Evolutionary conservation across 2,329 filamentous ascomycete genomes (phyloP).

Genomic region (Hypomyces rosellus): DNA sequence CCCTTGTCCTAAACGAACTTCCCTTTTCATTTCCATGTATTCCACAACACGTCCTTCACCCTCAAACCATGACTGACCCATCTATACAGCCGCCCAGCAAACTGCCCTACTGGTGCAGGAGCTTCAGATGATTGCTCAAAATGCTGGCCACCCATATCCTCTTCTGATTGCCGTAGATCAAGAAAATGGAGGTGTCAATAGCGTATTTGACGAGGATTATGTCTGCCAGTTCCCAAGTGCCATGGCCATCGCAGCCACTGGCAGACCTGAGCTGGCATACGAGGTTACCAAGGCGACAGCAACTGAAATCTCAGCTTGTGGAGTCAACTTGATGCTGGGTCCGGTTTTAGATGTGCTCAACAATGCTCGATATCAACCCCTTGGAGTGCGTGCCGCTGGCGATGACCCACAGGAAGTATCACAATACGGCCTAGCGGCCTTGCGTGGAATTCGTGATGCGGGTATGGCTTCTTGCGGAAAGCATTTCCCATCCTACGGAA

Average conservation of each 20-base stretch:
- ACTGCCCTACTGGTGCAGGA: conserved; percentile 84
- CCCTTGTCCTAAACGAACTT: no score
- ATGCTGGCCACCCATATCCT: conserved; percentile 84
- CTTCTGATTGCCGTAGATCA: conserved; percentile 89
- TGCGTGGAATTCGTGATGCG: conserved; percentile 89
- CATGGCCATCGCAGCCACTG: conserved; percentile 93
- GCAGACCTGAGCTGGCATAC: conserved; percentile 77
- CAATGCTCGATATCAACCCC: conserved; percentile 82
- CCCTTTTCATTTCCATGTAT: neutral
- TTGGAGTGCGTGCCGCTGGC: conserved; percentile 82
- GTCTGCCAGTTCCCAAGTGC: conserved; percentile 95
- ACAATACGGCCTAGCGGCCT: conserved; percentile 81
- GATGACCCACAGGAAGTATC: conserved; percentile 95
- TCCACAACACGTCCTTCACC: neutral
- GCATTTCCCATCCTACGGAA: conserved; percentile 94
- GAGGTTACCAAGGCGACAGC: conserved; percentile 90
- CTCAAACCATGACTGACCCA: conserved; percentile 16
- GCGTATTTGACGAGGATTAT: conserved; percentile 89
- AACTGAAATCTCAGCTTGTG: conserved; percentile 84
- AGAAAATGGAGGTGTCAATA: conserved; percentile 97
- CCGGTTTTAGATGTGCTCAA: conserved; percentile 91
- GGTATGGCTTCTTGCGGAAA: conserved; percentile 88
- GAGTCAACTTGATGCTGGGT: conserved; percentile 92
- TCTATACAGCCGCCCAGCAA: conserved; percentile 71
- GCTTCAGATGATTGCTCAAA: conserved; percentile 83